Evolutionary conservation across 2,329 filamentous ascomycete genomes (phyloP).

Genomic region (Cordyceps fumosorosea): DNA sequence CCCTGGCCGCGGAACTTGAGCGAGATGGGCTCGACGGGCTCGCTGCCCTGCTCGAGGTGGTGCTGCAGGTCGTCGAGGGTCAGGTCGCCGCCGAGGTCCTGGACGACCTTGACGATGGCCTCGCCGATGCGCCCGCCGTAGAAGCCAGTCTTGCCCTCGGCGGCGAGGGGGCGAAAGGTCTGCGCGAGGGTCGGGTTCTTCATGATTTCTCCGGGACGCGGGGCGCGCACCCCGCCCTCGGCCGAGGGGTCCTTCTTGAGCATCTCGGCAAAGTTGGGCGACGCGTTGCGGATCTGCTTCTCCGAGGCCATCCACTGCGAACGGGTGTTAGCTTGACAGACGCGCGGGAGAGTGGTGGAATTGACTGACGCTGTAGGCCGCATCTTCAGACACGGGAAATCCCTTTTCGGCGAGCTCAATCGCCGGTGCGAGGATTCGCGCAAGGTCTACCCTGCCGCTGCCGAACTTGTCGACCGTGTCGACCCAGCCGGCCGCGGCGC

Average conservation of each 20-base stretch:
- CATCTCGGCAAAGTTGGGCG: slow-evolving; percentile 82
- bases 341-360: no score
- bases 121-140: slow-evolving; percentile 81
- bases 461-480: slow-evolving; percentile 85
- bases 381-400: slow-evolving; percentile 80
- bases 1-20: slow-evolving; percentile 67
- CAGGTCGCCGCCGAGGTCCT: slow-evolving; percentile 69
- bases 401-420: slow-evolving; percentile 82
- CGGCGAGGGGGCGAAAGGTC: slow-evolving; percentile 73
- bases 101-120: slow-evolving; percentile 70
- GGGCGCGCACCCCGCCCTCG: slow-evolving; percentile 64
- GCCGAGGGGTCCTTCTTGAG: slow-evolving; percentile 69
- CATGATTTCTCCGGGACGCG: slow-evolving; percentile 78
- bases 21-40: slow-evolving; percentile 79
- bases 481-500: slow-evolving; percentile 87
- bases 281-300: slow-evolving; percentile 58
- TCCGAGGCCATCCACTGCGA: slow-evolving; percentile 69
- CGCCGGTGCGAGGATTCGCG: slow-evolving; percentile 73
- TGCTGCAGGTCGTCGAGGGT: slow-evolving; percentile 73
- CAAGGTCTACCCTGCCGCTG: slow-evolving; percentile 72
- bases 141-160: slow-evolving; percentile 82
- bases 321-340: background rate
- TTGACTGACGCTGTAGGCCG: slow-evolving; percentile 57
- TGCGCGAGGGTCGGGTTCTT: slow-evolving; percentile 73
- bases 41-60: slow-evolving; percentile 62